Evolutionary conservation across 352 stramenopile genomes (phyloP).

Genomic region (Globisporangium uncinulatum): DNA sequence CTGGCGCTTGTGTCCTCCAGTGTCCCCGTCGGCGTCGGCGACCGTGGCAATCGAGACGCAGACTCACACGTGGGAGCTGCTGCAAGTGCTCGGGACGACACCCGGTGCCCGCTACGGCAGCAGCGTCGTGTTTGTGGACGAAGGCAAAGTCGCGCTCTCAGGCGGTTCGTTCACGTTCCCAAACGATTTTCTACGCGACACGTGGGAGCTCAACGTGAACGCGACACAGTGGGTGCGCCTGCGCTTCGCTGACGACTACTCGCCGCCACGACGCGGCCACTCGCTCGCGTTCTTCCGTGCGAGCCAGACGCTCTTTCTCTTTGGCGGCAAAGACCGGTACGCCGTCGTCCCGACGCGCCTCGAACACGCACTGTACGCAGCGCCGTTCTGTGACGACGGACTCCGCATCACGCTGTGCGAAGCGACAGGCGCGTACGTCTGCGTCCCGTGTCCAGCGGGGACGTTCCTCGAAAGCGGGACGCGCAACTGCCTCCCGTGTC

Average conservation of each 20-base stretch:
- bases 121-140: slow-evolving; percentile 44
- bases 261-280: slow-evolving; percentile 45
- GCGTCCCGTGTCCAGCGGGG: slow-evolving; percentile 50
- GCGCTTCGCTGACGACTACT: slow-evolving; percentile 40
- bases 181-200: slow-evolving; percentile 63
- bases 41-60: slow-evolving; percentile 26
- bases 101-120: slow-evolving; percentile 54
- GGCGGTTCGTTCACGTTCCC: slow-evolving; percentile 73
- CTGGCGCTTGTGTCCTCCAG: slow-evolving; percentile 52
- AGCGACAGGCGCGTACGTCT: slow-evolving; percentile 46
- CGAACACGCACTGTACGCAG: slow-evolving; percentile 41
- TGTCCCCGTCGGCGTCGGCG: not conserved
- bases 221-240: slow-evolving; percentile 60
- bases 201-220: slow-evolving; percentile 69
- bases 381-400: slow-evolving; percentile 38
- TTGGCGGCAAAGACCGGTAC: slow-evolving; percentile 61
- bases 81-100: slow-evolving; percentile 39
- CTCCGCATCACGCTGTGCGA: slow-evolving; percentile 54
- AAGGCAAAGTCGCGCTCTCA: slow-evolving; percentile 49
- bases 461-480: slow-evolving; percentile 52
- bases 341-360: slow-evolving; percentile 45
- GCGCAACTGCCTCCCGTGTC: slow-evolving; percentile 41
- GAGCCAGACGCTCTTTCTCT: slow-evolving; percentile 35
- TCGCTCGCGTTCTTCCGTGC: slow-evolving; percentile 37
- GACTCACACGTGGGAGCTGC: slow-evolving; percentile 46